Evolutionary conservation across 768 basidiomycete species (phyloP).

Genomic region (Leccinum ochraceum): DNA sequence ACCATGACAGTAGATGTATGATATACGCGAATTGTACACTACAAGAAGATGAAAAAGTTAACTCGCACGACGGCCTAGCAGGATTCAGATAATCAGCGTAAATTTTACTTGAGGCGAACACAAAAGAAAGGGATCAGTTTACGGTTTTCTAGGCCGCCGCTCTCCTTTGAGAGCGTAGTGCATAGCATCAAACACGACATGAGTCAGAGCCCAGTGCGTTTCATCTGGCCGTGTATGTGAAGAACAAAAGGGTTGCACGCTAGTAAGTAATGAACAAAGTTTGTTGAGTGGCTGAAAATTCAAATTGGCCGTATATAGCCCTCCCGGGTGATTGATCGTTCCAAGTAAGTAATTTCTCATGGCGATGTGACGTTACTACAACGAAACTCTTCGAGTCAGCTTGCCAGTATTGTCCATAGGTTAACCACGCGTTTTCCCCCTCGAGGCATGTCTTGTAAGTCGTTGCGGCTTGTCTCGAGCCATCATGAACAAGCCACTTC

Average conservation of each 20-base stretch:
- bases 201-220: constrained; percentile 66
- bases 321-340: background rate
- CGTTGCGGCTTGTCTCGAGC: constrained; percentile 1
- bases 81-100: constrained; percentile 11
- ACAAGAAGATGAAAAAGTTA: background rate
- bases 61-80: constrained; percentile 2
- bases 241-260: background rate
- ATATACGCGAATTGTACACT: constrained; percentile 5
- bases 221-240: constrained; percentile 38
- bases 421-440: background rate
- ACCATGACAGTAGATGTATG: constrained; percentile 19
- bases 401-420: constrained; percentile 16
- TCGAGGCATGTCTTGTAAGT: constrained; percentile 16
- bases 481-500: constrained; percentile 25
- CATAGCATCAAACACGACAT: constrained; percentile 42
- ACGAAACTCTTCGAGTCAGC: constrained; percentile 18
- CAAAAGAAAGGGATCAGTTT: constrained; percentile 42
- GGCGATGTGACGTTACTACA: constrained; percentile 14
- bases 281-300: background rate
- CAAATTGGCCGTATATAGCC: background rate
- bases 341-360: constrained; percentile 3
- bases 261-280: no score
- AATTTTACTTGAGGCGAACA: background rate
- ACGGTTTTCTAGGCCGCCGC: constrained; percentile 71
- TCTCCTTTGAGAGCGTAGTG: constrained; percentile 46